Evolutionary conservation across 345 rosid genomes (phyloP).

Genomic region (Citrus trifoliata): DNA sequence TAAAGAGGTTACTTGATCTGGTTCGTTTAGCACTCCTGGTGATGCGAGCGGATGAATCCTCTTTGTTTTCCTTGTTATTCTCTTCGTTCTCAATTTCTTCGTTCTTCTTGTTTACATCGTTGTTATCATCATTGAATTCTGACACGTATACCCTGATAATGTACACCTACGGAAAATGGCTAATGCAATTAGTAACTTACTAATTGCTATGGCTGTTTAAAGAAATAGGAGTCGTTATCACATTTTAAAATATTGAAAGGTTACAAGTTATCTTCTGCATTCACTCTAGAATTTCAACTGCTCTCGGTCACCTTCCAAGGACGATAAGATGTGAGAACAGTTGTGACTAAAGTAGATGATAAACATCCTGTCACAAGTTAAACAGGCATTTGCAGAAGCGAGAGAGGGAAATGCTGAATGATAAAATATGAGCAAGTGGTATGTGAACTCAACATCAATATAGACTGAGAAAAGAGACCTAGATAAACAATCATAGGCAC

Average conservation of each 20-base stretch:
- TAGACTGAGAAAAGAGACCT: background rate
- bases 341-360: background rate
- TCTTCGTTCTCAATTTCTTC: background rate
- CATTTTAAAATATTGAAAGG: background rate
- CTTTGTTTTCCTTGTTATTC: conserved; percentile 3
- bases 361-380: background rate
- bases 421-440: background rate
- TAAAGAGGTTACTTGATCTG: background rate
- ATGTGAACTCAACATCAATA: background rate
- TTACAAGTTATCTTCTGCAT: background rate
- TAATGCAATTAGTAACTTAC: background rate
- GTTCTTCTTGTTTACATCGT: too few species aligned
- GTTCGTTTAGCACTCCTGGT: conserved; percentile 29
- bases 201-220: background rate
- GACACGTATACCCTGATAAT: conserved; percentile 36
- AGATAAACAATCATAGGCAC: background rate
- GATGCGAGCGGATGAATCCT: conserved; percentile 11
- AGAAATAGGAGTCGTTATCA: background rate
- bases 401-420: too few species aligned
- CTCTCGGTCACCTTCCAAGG: background rate
- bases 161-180: conserved; percentile 24
- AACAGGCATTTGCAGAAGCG: background rate
- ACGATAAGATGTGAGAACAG: background rate
- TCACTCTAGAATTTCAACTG: background rate
- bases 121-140: conserved; percentile 18